Evolutionary conservation across 371 early-diverging fungal genomes (phyloP).

Genomic region (Apophysomyces variabilis): DNA sequence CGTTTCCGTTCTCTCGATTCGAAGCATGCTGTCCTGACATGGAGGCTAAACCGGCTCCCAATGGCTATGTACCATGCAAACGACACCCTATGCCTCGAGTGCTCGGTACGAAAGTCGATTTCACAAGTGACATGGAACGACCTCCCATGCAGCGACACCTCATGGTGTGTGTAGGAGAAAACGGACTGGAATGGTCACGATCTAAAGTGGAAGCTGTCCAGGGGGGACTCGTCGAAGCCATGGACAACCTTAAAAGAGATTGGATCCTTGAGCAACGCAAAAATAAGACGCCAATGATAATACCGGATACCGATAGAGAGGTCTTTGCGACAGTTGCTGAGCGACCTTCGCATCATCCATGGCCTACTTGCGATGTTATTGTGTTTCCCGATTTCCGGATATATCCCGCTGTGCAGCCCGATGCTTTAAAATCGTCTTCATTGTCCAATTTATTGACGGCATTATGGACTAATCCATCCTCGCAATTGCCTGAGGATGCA

Average conservation of each 20-base stretch:
- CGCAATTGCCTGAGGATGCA: slow-evolving; percentile 10
- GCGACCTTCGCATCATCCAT: slow-evolving; percentile 19
- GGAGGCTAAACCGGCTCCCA: slow-evolving; percentile 18
- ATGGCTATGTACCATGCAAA: slow-evolving; percentile 48
- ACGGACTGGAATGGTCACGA: slow-evolving; percentile 47
- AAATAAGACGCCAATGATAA: slow-evolving; percentile 16
- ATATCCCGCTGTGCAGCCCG: slow-evolving; percentile 24
- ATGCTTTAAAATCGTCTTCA: slow-evolving; percentile 2
- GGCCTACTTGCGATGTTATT: slow-evolving; percentile 33
- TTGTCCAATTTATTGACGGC: slow-evolving; percentile 26
- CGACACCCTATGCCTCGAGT: slow-evolving; percentile 49
- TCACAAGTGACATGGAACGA: slow-evolving; percentile 28
- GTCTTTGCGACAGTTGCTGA: slow-evolving; percentile 36
- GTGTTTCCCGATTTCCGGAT: slow-evolving; percentile 49
- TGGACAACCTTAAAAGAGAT: slow-evolving; percentile 6
- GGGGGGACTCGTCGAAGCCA: slow-evolving; percentile 25
- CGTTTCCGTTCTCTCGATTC: slow-evolving; percentile 46
- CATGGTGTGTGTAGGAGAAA: slow-evolving; percentile 44
- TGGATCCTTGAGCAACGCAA: slow-evolving; percentile 18
- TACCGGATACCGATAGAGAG: slow-evolving; percentile 5
- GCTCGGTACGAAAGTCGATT: slow-evolving; percentile 48
- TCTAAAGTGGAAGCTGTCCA: slow-evolving; percentile 45
- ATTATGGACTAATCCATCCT: slow-evolving; percentile 31
- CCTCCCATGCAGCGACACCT: slow-evolving; percentile 36
- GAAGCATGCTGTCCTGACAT: slow-evolving; percentile 49